Base-by-base conservation (phyloP, 495 filamentous ascomycete species). In the Jackrogersella multiformis region DNA sequence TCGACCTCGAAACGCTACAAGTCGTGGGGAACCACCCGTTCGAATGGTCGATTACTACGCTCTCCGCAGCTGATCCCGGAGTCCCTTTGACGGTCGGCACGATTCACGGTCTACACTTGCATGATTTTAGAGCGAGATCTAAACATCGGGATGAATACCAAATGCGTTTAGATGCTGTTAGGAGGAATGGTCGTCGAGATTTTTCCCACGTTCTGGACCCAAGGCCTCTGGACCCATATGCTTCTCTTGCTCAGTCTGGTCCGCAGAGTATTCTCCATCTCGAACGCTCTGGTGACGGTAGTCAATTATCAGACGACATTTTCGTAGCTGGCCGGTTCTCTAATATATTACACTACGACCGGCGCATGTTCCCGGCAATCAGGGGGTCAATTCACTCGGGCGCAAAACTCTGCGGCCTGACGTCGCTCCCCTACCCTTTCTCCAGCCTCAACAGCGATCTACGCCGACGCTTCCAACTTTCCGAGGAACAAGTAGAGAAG, bases 281-380 rank as follows among this genome's bases (percentile, higher is more conserved):
- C 10, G 86, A 86, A 23, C 80, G 78, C 18, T 85, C 86, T 1
- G 82, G 78, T 0, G 70, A 78, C n/a, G 72, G 76, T 13, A 81
- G 78, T 55, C 73, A 80, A 54, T 74, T 83, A 18, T 87, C 87
- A 26, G 84, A 86, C 26, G 84, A 89, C 28, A 89, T 94, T 41
- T 92, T 90, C 79, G 88, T 98, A 30, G 93, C 90, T 0, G 94
- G 94, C 9, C 88, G 94, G 23, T 98, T 97, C 75, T 90, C 92
- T 9, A 94, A 88, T 75, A 92, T 97, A 65, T 80, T 98, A 4
- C 90, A 89, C 66, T 97, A 97, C 75, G 93, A 97, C 71, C 86
- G 93, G 16, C 88, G 93, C 41, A 92, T 85, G 76, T 97, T 97
- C 74, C 92, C 94, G 10, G 86, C 86, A 6, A 82, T 97, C 10